phyloP scores from a whole-genome alignment of 2,329 filamentous ascomycete species.

The Diaporthe helianthi region DNA sequence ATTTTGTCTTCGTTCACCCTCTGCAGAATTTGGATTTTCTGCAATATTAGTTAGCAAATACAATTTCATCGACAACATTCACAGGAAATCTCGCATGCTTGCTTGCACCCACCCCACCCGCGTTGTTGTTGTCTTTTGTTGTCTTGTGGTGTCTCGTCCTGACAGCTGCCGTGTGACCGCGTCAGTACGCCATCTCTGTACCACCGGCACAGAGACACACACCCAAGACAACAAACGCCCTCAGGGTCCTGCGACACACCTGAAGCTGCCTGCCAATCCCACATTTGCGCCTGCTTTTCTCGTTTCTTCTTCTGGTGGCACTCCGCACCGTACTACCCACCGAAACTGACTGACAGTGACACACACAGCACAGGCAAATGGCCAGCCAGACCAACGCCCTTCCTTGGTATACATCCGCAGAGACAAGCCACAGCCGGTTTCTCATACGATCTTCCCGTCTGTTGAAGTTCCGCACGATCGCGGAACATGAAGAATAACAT shows the following conservation, averaged over 20 bases:
- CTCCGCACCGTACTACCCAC: background rate
- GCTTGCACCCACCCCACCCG: too few relatives aligned
- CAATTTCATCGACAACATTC: background rate
- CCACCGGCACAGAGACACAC: background rate
- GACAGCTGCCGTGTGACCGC: constrained; percentile 23
- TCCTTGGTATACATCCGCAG: background rate
- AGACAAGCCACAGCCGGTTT: background rate
- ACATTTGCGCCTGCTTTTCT: background rate
- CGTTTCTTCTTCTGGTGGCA: background rate
- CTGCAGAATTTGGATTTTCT: background rate
- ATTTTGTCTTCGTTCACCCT: background rate
- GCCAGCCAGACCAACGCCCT: too few relatives aligned
- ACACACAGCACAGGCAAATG: too few relatives aligned
- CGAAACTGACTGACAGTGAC: background rate
- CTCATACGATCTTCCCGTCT: background rate
- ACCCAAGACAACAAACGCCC: background rate
- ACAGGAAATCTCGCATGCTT: background rate
- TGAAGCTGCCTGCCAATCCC: background rate
- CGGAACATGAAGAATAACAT: too few relatives aligned
- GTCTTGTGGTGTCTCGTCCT: background rate
- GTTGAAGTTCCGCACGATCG: too few relatives aligned
- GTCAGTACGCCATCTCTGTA: background rate
- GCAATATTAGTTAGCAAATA: too few relatives aligned
- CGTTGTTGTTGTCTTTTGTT: too few relatives aligned
- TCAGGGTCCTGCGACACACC: too few relatives aligned